A percentile compares a stretch with the other conserved stretches of the same genome.
Conservation (phyloP, 768 basidiomycete species). For the Tephrocybe rancida region DNA sequence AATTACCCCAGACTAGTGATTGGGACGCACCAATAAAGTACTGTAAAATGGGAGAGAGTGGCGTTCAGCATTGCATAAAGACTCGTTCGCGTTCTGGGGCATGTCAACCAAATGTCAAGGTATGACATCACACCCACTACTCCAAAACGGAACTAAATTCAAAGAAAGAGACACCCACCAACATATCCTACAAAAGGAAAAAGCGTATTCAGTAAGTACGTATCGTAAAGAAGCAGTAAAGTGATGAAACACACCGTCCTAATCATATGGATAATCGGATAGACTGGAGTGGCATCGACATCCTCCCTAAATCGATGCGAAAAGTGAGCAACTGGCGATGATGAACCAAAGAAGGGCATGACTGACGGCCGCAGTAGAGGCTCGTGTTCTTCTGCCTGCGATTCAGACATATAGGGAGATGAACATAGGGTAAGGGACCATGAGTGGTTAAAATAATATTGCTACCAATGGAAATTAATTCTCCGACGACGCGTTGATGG, state of each 20-base stretch:
- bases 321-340: conserved; percentile 4
- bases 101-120: too few species aligned
- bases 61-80: background rate
- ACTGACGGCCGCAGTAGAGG: conserved; percentile 46
- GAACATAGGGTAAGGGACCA: background rate
- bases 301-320: conserved; percentile 38
- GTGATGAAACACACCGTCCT: conserved; percentile 47
- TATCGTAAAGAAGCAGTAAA: background rate
- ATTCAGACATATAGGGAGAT: conserved; percentile 32
- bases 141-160: background rate
- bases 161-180: conserved; percentile 38
- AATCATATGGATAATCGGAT: conserved; percentile 83
- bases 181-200: conserved; percentile 51
- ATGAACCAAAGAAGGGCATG: background rate
- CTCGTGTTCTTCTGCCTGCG: conserved; percentile 46
- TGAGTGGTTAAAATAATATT: conserved; percentile 3
- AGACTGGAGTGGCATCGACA: conserved; percentile 65
- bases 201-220: background rate
- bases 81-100: background rate
- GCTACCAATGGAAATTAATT: conserved; percentile 8
- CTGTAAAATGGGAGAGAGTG: conserved; percentile 34
- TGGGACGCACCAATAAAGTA: conserved; percentile 67
- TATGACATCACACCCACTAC: background rate
- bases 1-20: background rate
- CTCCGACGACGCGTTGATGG: conserved; percentile 21